These are phyloP conservation scores for Dothistroma pini DNA, from an alignment of 2,329 filamentous ascomycete species.

Conservation along the genomic window DNA sequence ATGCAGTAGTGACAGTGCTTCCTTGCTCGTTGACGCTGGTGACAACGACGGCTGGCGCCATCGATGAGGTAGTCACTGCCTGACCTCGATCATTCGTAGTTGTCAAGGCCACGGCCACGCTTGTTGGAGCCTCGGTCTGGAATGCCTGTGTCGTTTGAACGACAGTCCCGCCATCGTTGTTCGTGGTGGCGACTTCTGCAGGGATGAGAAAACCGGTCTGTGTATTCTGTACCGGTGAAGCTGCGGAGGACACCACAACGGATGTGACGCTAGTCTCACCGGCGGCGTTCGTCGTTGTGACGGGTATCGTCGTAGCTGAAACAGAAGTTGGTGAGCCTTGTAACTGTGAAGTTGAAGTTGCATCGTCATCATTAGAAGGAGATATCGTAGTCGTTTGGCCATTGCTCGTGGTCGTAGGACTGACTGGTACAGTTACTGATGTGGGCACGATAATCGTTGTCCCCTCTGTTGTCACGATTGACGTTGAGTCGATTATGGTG, in stretches of 20 bases:
- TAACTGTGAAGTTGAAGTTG: conserved; percentile 16
- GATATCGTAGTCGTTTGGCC: conserved; percentile 7
- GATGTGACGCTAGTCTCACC: conserved; percentile 24
- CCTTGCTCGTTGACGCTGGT: conserved; percentile 41
- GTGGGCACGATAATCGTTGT: conserved; percentile 14
- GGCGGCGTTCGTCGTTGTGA: conserved; percentile 27
- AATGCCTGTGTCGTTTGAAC: conserved; percentile 40
- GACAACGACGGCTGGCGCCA: conserved; percentile 39
- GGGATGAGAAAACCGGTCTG: conserved; percentile 39
- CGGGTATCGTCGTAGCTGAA: conserved; percentile 20
- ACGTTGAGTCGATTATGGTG: conserved; percentile 14
- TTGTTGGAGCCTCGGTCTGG: conserved; percentile 31
- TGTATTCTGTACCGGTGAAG: conserved; percentile 14
- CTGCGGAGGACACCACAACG: conserved; percentile 21
- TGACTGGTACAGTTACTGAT: conserved; percentile 15
- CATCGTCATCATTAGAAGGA: conserved; percentile 7
- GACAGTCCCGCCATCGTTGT: conserved; percentile 37
- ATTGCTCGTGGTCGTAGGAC: conserved; percentile 11
- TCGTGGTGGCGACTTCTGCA: conserved; percentile 38
- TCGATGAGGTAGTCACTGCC: conserved; percentile 35
- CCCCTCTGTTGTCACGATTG: conserved; percentile 9
- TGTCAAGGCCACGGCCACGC: conserved; percentile 29
- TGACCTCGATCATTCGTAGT: conserved; percentile 32
- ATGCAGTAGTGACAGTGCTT: conserved; percentile 36
- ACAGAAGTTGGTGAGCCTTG: conserved; percentile 20